Evolutionary conservation across 148 eudicot species (phyloP).

Genomic region (Beta vulgaris): DNA sequence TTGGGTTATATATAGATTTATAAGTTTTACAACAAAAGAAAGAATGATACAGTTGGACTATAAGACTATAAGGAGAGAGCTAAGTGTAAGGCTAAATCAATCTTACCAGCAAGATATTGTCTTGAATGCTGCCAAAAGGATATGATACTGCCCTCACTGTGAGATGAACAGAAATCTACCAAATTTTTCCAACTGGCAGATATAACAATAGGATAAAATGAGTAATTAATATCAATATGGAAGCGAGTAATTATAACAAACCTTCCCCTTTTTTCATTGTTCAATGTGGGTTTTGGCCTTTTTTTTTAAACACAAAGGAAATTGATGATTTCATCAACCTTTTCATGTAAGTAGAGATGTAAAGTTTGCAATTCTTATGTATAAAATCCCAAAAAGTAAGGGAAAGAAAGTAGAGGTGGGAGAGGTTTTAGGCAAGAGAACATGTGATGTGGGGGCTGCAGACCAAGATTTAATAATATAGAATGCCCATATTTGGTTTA

Average conservation of each 20-base stretch:
- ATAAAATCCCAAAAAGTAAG: slow-evolving; percentile 11
- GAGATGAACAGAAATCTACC: slow-evolving; percentile 22
- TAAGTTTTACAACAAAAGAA: too few relatives aligned
- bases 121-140: slow-evolving; percentile 25
- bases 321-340: slow-evolving; percentile 29
- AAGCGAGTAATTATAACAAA: slow-evolving; percentile 28
- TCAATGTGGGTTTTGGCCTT: slow-evolving; percentile 15
- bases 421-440: slow-evolving; percentile 34
- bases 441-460: slow-evolving; percentile 44
- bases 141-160: slow-evolving; percentile 26
- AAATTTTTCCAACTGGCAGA: slow-evolving; percentile 24
- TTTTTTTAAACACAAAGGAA: neutral
- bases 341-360: slow-evolving; percentile 24
- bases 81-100: slow-evolving; percentile 13
- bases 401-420: slow-evolving; percentile 7
- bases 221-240: neutral
- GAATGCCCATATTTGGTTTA: slow-evolving; percentile 35
- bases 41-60: neutral
- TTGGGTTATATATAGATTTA: too few relatives aligned
- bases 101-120: slow-evolving; percentile 31
- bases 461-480: slow-evolving; percentile 39
- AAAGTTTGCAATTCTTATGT: slow-evolving; percentile 22
- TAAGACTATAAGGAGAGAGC: neutral
- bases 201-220: slow-evolving; percentile 10
- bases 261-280: slow-evolving; percentile 28